Evolutionary conservation across 164 flowering plant genomes (phyloP), one percentile per base, ranked within the genome.

Genomic region (Aristolochia californica): DNA sequence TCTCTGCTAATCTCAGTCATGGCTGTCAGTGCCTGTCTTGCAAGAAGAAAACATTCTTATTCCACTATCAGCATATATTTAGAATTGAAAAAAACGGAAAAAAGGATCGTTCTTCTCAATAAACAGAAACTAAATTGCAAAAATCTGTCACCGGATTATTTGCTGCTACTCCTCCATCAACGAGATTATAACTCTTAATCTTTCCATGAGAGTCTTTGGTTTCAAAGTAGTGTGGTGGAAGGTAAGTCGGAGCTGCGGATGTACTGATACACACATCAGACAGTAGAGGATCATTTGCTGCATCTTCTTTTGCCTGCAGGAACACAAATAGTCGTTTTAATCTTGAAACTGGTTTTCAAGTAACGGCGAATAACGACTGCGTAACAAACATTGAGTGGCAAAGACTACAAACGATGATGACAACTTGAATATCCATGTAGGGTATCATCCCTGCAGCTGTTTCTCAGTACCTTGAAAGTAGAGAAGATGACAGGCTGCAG

Each of bases 91-190:
- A 51, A 18, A 21, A 7, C 13, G 13, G 27, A 8, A 21, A 0
- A 7, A 18, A 24, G 13, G 13, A 18, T 4, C 1, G 54, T 21
- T 4, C 14, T 15, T 8, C 20, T 14, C 2, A 9, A 48, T 48
- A 20, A 9, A 8, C 13, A 21, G 18, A 18, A 22, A 10, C 25
- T 10, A 22, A 22, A 16, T 52, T n/a, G 12, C 30, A 52, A 9
- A n/a, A n/a, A 22, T 52, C 26, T 7, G 28, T 55, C 62, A 77
- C 81, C 13, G 77, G 81, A 61, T 78, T 78, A 62, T 72, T 78
- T 18, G 78, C 80, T 1, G 73, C 76, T 11, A 78, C 69, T 13
- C 76, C 80, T 11, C 83, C 83, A 62, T 76, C 83, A 13, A 76
- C 24, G 2, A 79, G 74, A 48, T 79, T 45, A 56, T 64, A 74